These are phyloP conservation scores for Dichotomopilus funicola DNA, from an alignment of 2,329 filamentous ascomycete genomes.

Conservation along the genomic window DNA sequence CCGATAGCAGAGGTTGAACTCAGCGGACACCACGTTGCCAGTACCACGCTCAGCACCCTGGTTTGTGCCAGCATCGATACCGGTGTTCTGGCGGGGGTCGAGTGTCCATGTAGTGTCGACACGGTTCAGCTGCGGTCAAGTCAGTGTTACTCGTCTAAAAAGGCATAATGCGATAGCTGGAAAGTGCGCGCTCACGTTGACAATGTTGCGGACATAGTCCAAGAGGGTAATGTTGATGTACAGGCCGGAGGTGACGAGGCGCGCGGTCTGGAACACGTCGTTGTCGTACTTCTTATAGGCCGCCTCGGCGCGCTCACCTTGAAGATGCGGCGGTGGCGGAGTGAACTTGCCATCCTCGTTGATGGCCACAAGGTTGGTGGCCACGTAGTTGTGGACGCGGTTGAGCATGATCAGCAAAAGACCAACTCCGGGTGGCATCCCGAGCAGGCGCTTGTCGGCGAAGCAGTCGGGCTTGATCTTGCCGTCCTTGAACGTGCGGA, in stretches of 20 bases:
- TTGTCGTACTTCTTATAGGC: constrained; percentile 67
- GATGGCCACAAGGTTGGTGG: constrained; percentile 71
- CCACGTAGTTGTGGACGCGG: constrained; percentile 82
- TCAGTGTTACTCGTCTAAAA: too few species aligned
- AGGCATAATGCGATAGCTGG: too few species aligned
- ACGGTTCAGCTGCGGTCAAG: constrained; percentile 44
- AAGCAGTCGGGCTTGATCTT: constrained; percentile 67
- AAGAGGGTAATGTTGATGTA: constrained; percentile 74
- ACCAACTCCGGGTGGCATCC: constrained; percentile 65
- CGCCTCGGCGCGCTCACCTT: constrained; percentile 41
- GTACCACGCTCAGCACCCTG: constrained; percentile 61
- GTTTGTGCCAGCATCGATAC: constrained; percentile 45
- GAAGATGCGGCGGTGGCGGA: constrained; percentile 47
- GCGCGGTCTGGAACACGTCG: constrained; percentile 71
- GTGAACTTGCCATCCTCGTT: constrained; percentile 78
- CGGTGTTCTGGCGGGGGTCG: constrained; percentile 66
- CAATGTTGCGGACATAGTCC: constrained; percentile 65
- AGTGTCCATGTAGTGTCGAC: constrained; percentile 74
- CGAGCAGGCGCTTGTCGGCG: constrained; percentile 62
- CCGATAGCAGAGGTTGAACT: constrained; percentile 83
- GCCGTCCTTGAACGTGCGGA: constrained; percentile 65
- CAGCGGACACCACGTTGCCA: constrained; percentile 77
- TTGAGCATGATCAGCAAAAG: constrained; percentile 73
- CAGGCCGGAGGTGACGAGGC: constrained; percentile 65
- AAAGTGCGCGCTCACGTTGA: constrained; percentile 15